Evolutionary conservation across 345 rosid genomes (phyloP), one percentile per base, ranked within the genome.

Genomic region (Dimocarpus longan): DNA sequence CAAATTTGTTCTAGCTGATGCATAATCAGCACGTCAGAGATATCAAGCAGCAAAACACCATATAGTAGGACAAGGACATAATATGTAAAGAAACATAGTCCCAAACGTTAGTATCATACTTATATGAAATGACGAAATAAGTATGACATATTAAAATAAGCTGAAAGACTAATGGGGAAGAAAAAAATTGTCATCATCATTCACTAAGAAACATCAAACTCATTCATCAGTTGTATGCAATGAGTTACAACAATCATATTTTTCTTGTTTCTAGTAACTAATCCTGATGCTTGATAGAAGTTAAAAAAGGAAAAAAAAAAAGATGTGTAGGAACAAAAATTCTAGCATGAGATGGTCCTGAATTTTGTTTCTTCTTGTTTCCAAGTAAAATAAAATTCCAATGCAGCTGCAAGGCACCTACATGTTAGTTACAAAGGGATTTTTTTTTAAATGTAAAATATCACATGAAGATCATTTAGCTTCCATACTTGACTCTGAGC

Each of bases 381-480:
- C 13, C 24, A 63, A 3, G 10, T 37, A 24, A 7, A 63, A 9
- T 10, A 63, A 63, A 63, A 8, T 4, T 26, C 67, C 67, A 10
- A 32, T n/a, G 32, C 70, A 24, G 60, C 70, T 26, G 24, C 44
- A 74, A 46, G 26, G 18, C 46, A 63, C 19, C 60, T 64, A 44
- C 0, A 8, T 24, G 59, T 69, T 24, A 46, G 19, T 65, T 75
- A 40, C 66, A 76, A 0, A 22, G 67, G 4, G 11, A 26, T 26
- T 0, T 26, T 0, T 26, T 0, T 26, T 26, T 26, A 26, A 69
- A 42, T 1, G 18, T 12, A 22, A 71, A 26, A 50, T 50, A 26
- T 48, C 40, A 22, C 5, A 24, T 46, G 0, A 54, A 67, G 72
- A 67, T 80, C 76, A 77, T n/a, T 56, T 71, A 72, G 78, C 50